Base-by-base conservation (phyloP, 176 grass and related monocot genomes). In the Chrysopogon serrulatus region DNA sequence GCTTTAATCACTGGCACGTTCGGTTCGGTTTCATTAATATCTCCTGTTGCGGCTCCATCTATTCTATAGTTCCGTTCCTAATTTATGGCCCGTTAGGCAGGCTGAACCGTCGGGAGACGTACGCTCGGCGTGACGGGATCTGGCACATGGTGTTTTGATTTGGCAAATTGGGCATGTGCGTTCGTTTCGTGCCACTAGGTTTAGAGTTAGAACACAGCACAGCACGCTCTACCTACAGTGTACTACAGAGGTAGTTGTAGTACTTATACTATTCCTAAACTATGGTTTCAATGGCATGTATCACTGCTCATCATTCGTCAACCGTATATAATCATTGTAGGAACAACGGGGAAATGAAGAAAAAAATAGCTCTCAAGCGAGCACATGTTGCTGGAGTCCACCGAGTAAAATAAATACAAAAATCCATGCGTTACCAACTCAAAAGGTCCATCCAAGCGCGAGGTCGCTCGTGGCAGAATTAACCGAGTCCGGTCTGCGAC, bases 81-180 rank as follows among this genome's bases (percentile, higher is more conserved):
- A 70, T 70, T 26, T 43, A 32, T 24, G 31, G 67, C 9, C 78
- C 17, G 76, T 10, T 49, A 72, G 67, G 67, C 56, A 41, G 70
- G 13, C 37, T 17, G 5, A 68, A 59, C 70, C 35, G 28, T 43
- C n/a, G 8, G 0, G 3, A 5, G 24, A 28, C 1, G 18, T 27
- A 3, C 32, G 32, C 10, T 51, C 17, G 76, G 49, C 76, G 35
- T 30, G 24, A 53, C n/a, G 16, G 16, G 30, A 39, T 67, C 78
- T 11, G 71, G 49, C 85, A 87, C 71, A 36, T 82, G 85, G 85
- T 30, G 24, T 85, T 85, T 70, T 37, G 67, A 64, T 13, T 14
- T 48, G 23, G 19, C 64, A 62, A 61, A 62, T n/a, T 12, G 4
- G 43, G 7, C 71, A 49, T 31, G 43, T 49, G 71, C 71, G 5